Evolutionary conservation across 1,284 basidiomycete genomes (phyloP).

Genomic region (Ganoderma lucidum): DNA sequence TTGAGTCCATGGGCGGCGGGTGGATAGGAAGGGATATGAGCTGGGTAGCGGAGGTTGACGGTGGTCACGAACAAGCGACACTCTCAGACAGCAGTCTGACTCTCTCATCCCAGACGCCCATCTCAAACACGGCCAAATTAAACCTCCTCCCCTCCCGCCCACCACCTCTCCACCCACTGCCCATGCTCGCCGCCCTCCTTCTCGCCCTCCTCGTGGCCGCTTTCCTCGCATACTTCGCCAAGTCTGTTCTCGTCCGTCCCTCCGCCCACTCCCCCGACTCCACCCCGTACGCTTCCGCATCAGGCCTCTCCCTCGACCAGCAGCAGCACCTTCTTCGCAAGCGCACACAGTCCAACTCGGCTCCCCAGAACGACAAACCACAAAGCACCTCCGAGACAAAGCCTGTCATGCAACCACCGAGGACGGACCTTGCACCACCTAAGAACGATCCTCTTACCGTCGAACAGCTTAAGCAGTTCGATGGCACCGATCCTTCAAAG

Average conservation of each 20-base stretch:
- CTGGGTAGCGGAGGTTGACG: background rate
- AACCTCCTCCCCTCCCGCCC: background rate
- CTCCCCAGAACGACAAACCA: slow-evolving; percentile 20
- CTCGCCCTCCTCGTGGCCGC: slow-evolving; percentile 34
- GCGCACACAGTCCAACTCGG: slow-evolving; percentile 22
- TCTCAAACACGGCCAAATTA: background rate
- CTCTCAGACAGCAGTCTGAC: background rate
- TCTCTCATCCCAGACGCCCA: background rate
- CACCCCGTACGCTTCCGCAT: slow-evolving; percentile 15
- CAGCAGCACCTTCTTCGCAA: slow-evolving; percentile 27
- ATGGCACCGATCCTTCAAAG: slow-evolving; percentile 69
- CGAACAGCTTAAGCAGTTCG: slow-evolving; percentile 71
- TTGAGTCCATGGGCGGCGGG: slow-evolving; percentile 33
- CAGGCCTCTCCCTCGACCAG: slow-evolving; percentile 26
- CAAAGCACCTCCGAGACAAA: slow-evolving; percentile 50
- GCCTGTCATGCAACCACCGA: slow-evolving; percentile 74
- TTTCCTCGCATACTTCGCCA: slow-evolving; percentile 34
- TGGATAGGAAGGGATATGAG: background rate
- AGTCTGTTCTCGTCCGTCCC: slow-evolving; percentile 24
- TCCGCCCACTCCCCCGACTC: slow-evolving; percentile 17
- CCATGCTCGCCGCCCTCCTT: slow-evolving; percentile 31
- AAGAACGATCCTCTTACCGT: slow-evolving; percentile 81
- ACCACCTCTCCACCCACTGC: slow-evolving; percentile 1
- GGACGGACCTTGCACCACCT: slow-evolving; percentile 72
- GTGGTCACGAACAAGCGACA: background rate